Evolutionary conservation across 2,329 filamentous ascomycete species (phyloP).

Genomic region (Capronia americana): DNA sequence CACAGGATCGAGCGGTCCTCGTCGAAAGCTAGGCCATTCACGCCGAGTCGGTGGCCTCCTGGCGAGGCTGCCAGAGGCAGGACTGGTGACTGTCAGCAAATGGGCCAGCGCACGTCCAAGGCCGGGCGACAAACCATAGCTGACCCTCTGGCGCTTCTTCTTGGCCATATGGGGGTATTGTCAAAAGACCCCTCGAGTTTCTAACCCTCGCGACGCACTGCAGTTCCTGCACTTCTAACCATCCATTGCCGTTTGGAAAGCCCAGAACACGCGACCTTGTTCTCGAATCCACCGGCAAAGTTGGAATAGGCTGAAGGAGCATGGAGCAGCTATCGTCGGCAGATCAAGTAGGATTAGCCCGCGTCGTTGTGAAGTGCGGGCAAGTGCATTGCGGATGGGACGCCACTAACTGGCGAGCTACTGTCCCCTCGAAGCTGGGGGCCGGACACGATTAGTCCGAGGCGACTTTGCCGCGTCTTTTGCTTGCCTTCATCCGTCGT

Average conservation of each 20-base stretch:
- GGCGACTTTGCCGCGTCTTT: not conserved
- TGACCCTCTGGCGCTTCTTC: constrained; percentile 73
- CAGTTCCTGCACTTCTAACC: constrained; percentile 17
- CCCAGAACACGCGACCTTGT: constrained; percentile 10
- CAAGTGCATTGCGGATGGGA: constrained; percentile 17
- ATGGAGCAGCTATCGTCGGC: constrained; percentile 21
- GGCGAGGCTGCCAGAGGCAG: constrained; percentile 74
- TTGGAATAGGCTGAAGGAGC: constrained; percentile 15
- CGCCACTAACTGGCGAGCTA: constrained; percentile 4
- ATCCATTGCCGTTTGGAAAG: constrained; percentile 23
- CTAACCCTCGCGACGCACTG: constrained; percentile 17
- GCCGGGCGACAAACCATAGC: constrained; percentile 63
- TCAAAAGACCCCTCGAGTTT: constrained; percentile 13
- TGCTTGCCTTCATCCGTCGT: not conserved
- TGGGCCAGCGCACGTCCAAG: constrained; percentile 5
- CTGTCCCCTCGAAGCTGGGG: constrained; percentile 20
- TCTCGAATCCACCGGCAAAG: constrained; percentile 1
- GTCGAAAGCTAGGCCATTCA: constrained; percentile 93
- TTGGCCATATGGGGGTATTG: constrained; percentile 61
- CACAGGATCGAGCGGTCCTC: constrained; percentile 83
- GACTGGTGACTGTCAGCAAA: constrained; percentile 54
- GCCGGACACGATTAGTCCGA: constrained; percentile 13
- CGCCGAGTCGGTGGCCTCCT: constrained; percentile 88
- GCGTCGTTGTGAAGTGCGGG: constrained; percentile 19
- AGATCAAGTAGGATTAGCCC: constrained; percentile 30